These are phyloP conservation scores for Cryptosporidium ubiquitum DNA, from an alignment of 169 alveolate species.

Conservation along the genomic window DNA sequence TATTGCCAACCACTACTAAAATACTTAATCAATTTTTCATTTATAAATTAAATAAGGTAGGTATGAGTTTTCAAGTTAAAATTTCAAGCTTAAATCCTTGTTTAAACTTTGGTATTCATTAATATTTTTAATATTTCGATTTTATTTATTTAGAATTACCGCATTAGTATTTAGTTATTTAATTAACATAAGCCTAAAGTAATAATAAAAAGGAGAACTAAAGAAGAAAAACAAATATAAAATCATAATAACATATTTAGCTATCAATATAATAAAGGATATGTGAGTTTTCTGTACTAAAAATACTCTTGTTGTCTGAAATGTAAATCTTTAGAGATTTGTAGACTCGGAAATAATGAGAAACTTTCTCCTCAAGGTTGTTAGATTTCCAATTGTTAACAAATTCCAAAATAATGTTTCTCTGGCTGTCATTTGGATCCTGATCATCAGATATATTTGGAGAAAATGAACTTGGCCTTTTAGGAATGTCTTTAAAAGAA, in stretches of 20 bases:
- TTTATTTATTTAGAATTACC: not conserved
- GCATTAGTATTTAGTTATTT: not conserved
- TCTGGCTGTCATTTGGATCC: not conserved
- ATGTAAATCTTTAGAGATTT: constrained; percentile 18
- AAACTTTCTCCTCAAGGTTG: not conserved
- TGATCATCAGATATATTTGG: not conserved
- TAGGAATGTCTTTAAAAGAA: constrained; percentile 16
- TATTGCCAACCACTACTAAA: too few relatives aligned
- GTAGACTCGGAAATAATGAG: not conserved
- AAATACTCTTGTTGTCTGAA: not conserved
- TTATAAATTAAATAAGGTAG: not conserved
- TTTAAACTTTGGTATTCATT: too few relatives aligned
- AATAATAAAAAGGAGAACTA: not conserved
- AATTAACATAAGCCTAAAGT: not conserved
- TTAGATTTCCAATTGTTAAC: constrained; percentile 8
- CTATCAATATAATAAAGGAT: constrained; percentile 11
- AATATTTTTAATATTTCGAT: too few relatives aligned
- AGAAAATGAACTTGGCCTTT: constrained; percentile 52
- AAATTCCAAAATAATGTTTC: constrained; percentile 2
- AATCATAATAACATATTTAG: not conserved
- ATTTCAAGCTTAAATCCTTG: too few relatives aligned
- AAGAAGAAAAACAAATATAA: not conserved
- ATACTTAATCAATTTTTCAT: not conserved
- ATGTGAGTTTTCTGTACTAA: constrained; percentile 15
- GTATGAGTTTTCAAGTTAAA: too few relatives aligned